Percentiles rank a stretch among this genome's conserved stretches.
Evolutionary conservation across 1,139 yeast genomes (phyloP).

Genomic region (Yamadazyma kanchanaburiensis): DNA sequence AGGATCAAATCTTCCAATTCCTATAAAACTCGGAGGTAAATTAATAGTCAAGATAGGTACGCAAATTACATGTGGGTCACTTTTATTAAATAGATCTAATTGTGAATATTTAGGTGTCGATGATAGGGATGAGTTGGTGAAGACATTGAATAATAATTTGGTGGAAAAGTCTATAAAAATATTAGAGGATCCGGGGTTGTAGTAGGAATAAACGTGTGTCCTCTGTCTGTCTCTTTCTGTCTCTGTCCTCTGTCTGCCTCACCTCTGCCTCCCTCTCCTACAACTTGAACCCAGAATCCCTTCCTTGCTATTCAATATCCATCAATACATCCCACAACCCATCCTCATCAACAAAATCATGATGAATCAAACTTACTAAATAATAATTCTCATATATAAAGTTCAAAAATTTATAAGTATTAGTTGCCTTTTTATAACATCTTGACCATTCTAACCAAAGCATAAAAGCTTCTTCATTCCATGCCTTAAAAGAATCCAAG

Average conservation of each 20-base stretch:
- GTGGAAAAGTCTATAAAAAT: constrained; percentile 34
- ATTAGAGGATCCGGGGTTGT: constrained; percentile 15
- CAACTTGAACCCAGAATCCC: no score
- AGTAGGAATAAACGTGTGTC: no score
- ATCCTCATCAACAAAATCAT: constrained; percentile 70
- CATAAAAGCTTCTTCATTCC: constrained; percentile 92
- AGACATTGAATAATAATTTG: constrained; percentile 22
- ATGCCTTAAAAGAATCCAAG: constrained; percentile 82
- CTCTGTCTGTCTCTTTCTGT: no score
- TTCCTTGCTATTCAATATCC: constrained; percentile 20
- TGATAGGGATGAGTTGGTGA: constrained; percentile 17
- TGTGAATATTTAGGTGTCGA: constrained; percentile 35
- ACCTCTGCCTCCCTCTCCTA: no score
- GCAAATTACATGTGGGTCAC: constrained; percentile 29
- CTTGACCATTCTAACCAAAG: constrained; percentile 93
- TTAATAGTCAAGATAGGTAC: constrained; percentile 32
- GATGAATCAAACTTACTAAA: constrained; percentile 81
- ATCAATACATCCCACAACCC: constrained; percentile 75
- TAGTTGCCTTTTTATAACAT: constrained; percentile 58
- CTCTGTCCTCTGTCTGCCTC: no score
- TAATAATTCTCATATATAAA: constrained; percentile 60
- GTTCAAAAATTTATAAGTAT: constrained; percentile 59
- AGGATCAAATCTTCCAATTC: constrained; percentile 24
- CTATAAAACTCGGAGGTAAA: constrained; percentile 38
- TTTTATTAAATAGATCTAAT: constrained; percentile 25